Evolutionary conservation across 1,284 basidiomycete genomes (phyloP), one percentile per base, ranked within the genome.

Genomic region (Ceratobasidium theobromae): DNA sequence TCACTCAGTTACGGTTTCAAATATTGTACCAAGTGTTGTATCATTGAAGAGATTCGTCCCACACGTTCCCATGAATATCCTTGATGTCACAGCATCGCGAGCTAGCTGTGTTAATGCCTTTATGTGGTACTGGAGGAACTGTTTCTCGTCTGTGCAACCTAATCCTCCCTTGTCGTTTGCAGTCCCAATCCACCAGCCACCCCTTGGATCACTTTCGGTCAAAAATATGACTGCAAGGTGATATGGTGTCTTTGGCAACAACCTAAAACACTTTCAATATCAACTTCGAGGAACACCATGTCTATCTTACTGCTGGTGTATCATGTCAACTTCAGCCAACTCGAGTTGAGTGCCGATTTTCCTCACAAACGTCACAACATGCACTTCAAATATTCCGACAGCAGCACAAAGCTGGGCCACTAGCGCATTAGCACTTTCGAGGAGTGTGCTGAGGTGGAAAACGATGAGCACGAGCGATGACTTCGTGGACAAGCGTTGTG

Each of bases 131-230:
- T 16, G 5, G 12, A 65, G 8, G 18, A 65, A 53, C 3, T 4
- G 12, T 18, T 45, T 8, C 18, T 65, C 62, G 11, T 6, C 18
- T 1, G n/a, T 32, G 1, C 21, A 27, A 1, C 23, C 16, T 43
- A 11, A 23, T n/a, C 16, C 21, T 3, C 16, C 38, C 32, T 1
- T 2, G 18, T 28, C 48, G 0, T 40, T 9, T 4, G 4, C 21
- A 4, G 62, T 33, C n/a, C 2, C 14, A 3, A 45, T 21, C 62
- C 49, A 53, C 62, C 62, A 65, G 2, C 62, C 62, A 21, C 62
- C 62, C 8, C 40, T 21, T 11, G 62, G 62, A 35, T 53, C 41
- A 14, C 38, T 45, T 27, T 65, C 62, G 16, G 62, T 65, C 12
- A 53, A 23, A n/a, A 65, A 53, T 1, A 65, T 9, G 1, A 65